Base-by-base conservation (phyloP, 164 flowering plant genomes). In the Aristolochia fimbriata region DNA sequence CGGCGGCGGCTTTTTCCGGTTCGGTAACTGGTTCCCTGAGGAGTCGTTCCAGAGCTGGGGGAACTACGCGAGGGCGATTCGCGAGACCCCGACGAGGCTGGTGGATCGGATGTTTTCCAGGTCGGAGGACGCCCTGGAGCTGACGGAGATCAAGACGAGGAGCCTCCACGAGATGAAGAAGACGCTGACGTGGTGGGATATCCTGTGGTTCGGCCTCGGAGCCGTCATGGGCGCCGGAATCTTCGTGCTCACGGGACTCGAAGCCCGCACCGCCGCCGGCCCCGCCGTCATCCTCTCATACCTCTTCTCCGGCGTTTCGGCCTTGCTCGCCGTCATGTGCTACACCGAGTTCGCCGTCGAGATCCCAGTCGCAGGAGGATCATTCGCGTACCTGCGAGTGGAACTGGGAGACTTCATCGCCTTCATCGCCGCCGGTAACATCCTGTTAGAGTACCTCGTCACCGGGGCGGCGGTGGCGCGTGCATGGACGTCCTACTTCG, bases 341-440 rank as follows among this genome's bases (percentile, higher is more conserved):
- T 83, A 83, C 74, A 77, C 82, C 6, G 88, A 83, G 60, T 83
- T 81, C 58, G 83, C 88, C 14, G 83, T 83, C 5, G 86, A 83
- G 45, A 69, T 83, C 1, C 85, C 85, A 0, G 85, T 79, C 5
- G 88, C 84, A 51, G 91, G 91, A 46, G 86, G 93, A 7, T 84
- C 94, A 46, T 87, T 84, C 52, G 88, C 94, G 1, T 87, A 87
- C 48, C 63, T 84, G 14, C 70, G 90, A 21, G 86, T 87, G 55
- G 94, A 87, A 75, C 72, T 84, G 0, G 94, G 94, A 1, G 94
- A 87, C 54, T 87, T 87, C 67, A 33, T 87, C 60, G 90, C 94
- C 17, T 87, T 78, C 65, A 74, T 86, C 1, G 87, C 88, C 0
- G 92, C 88, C 15, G 92, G 88, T 14, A 86, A 86, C 76, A 86